These are phyloP conservation scores for Aspergillus quadricinctus DNA, from an alignment of 2,329 filamentous ascomycete genomes.

Conservation along the genomic window DNA sequence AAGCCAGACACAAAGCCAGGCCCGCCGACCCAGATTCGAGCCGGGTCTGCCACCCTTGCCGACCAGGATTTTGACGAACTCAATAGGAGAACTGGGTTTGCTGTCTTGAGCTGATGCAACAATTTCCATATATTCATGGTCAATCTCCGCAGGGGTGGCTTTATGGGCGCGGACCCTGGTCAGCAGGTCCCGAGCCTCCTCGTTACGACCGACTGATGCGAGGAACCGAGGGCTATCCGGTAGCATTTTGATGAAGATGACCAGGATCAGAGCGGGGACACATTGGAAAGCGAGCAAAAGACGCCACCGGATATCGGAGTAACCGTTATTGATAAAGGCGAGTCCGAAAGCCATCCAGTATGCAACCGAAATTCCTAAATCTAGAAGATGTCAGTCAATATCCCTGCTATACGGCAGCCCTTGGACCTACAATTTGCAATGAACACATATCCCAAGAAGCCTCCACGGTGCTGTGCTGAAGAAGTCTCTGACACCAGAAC, in stretches of 20 bases:
- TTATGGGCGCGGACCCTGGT: conserved; percentile 28
- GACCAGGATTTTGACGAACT: conserved; percentile 37
- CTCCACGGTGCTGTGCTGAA: conserved; percentile 44
- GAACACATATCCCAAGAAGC: conserved; percentile 48
- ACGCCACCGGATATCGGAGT: conserved; percentile 32
- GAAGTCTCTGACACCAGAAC: conserved; percentile 49
- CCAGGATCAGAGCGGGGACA: conserved; percentile 26
- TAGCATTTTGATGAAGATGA: conserved; percentile 26
- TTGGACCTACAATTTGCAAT: conserved; percentile 44
- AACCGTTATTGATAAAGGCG: conserved; percentile 29
- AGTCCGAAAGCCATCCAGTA: conserved; percentile 37
- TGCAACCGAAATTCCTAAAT: conserved; percentile 45
- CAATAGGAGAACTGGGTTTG: conserved; percentile 32
- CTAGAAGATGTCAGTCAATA: conserved; percentile 12
- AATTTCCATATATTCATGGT: conserved; percentile 36
- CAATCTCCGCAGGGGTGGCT: conserved; percentile 23
- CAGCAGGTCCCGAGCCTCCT: conserved; percentile 46
- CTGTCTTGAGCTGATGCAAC: conserved; percentile 25
- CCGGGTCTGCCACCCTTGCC: conserved; percentile 29
- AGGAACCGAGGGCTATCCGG: conserved; percentile 32
- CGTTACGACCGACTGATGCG: conserved; percentile 36
- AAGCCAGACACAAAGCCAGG: conserved; percentile 43
- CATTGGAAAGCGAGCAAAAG: conserved; percentile 34
- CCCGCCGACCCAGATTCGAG: conserved; percentile 34
- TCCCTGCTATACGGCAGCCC: background rate